A percentile compares a stretch with the other conserved stretches of the same genome.
These are phyloP conservation scores for Sabuloglossum arenarium DNA, from an alignment of 495 filamentous ascomycete species.

Conservation along the genomic window DNA sequence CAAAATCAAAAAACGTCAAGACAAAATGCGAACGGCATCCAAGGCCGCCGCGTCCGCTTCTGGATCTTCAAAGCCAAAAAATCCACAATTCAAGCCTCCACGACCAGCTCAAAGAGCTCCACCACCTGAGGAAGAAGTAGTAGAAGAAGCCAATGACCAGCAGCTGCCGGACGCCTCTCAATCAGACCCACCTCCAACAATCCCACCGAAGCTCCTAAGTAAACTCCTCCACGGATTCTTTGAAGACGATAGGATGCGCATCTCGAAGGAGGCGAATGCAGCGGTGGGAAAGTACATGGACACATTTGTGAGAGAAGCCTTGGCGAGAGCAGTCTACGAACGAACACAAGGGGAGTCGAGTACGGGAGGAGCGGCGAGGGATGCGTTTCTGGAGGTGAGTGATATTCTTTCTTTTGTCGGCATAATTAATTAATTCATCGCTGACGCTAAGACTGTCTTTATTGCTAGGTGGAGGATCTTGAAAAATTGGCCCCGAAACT, in stretches of 20 bases:
- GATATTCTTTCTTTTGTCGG: background rate
- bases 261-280: conserved; percentile 58
- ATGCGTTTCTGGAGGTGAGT: conserved; percentile 57
- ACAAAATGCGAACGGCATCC: too few species aligned
- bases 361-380: conserved; percentile 10
- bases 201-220: conserved; percentile 57
- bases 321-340: conserved; percentile 60
- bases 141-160: background rate
- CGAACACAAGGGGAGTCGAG: conserved; percentile 23
- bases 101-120: background rate
- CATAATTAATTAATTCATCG: background rate
- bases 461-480: conserved; percentile 48
- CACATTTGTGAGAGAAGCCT: conserved; percentile 78
- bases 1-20: too few species aligned
- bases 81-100: conserved; percentile 1
- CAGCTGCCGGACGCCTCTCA: background rate
- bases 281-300: conserved; percentile 76
- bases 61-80: background rate
- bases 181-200: conserved; percentile 20
- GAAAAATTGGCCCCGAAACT: conserved; percentile 84
- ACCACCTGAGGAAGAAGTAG: background rate
- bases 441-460: background rate
- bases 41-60: background rate
- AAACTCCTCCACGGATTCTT: conserved; percentile 63
- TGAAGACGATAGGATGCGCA: conserved; percentile 40